Base-by-base conservation (phyloP, 2,329 filamentous ascomycete species). In the Aspergillus uvarum region DNA sequence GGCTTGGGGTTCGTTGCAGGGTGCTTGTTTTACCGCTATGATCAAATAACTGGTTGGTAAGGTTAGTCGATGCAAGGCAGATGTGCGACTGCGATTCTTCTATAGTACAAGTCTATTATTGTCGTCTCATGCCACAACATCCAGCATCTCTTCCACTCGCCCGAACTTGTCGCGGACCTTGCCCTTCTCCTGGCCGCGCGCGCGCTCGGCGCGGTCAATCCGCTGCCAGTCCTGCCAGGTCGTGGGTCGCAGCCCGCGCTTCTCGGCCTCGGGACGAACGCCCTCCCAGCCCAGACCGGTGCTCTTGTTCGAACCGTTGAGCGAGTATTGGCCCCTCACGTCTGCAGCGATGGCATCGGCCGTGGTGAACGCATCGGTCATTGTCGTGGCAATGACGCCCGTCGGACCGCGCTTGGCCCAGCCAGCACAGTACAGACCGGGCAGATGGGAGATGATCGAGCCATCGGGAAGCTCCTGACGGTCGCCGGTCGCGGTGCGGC, bases 381-480 rank as follows among this genome's bases (percentile, higher is more conserved):
- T 96, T 0, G 95, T 99, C 31, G 89, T 92, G 1, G 94, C 94
- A 73, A 99, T 99, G 3, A 98, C 93, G 2, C 95, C 95, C 0
- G 92, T 97, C 0, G 95, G 94, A 0, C 95, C 95, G 38, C 89
- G 86, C 79, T 98, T 98, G 10, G 97, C 92, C 95, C 95, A 99
- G 0, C 95, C 95, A 16, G 94, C 90, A 65, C 92, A 96, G 77
- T 99, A 99, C 29, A 96, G 76, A 0, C 94, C 92, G 0, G 88
- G 86, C 0, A 90, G 70, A 73, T 85, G 71, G 65, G 80, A 69
- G 62, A 82, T 76, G 65, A 80, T 67, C 55, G 81, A 68, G 60
- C 74, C 65, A 66, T 74, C 64, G 0, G 72, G 72, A 61, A 64
- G 72, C 67, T 19, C 62, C 44, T 54, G 68, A 47, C 61, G 56